Evolutionary conservation across 768 basidiomycete species (phyloP).

Genomic region (Leucogyrophana mollusca): DNA sequence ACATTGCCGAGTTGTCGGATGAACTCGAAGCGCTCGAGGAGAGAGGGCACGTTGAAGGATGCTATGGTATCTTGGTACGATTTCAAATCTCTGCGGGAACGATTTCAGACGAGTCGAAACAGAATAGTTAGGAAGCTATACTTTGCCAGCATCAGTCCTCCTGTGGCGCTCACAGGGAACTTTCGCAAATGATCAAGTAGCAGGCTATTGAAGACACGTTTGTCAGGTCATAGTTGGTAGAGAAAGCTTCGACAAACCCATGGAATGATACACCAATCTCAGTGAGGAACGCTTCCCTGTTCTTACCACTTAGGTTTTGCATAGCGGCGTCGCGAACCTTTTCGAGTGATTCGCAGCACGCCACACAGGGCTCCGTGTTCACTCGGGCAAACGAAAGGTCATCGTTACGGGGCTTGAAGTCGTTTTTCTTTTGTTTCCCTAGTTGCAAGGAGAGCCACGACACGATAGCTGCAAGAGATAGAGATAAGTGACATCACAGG

Average conservation of each 20-base stretch:
- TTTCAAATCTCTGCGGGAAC: slow-evolving; percentile 77
- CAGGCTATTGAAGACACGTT: slow-evolving; percentile 45
- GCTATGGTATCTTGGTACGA: slow-evolving; percentile 90
- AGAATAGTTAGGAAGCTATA: slow-evolving; percentile 29
- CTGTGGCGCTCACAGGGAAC: slow-evolving; percentile 95
- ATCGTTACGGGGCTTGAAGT: slow-evolving; percentile 97
- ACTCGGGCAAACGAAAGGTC: slow-evolving; percentile 92
- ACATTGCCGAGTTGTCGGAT: slow-evolving; percentile 95
- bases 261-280: slow-evolving; percentile 96
- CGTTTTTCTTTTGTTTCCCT: slow-evolving; percentile 90
- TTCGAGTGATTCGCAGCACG: slow-evolving; percentile 83
- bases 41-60: slow-evolving; percentile 77
- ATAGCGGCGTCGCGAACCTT: slow-evolving; percentile 76
- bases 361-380: slow-evolving; percentile 89
- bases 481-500: background rate
- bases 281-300: slow-evolving; percentile 86
- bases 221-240: background rate
- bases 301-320: slow-evolving; percentile 85
- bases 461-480: slow-evolving; percentile 52
- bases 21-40: slow-evolving; percentile 97
- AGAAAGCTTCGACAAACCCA: slow-evolving; percentile 42
- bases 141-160: slow-evolving; percentile 98
- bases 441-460: slow-evolving; percentile 75
- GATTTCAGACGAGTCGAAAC: background rate
- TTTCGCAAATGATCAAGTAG: slow-evolving; percentile 93